Base-by-base conservation (phyloP, 352 stramenopile genomes). In the Phytophthora ramorum region DNA sequence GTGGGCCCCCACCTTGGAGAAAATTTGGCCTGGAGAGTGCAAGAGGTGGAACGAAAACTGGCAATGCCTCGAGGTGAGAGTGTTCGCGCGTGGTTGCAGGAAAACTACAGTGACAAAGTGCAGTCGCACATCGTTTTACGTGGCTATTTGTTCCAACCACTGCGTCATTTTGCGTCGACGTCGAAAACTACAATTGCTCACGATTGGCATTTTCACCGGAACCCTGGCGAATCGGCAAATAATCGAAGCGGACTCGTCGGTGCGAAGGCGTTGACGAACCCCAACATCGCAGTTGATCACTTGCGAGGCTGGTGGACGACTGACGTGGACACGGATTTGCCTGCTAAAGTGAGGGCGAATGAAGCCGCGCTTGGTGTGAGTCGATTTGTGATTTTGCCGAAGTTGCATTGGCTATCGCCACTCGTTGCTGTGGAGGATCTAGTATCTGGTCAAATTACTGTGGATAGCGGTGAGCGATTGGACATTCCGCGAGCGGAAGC, bases 291-390 rank as follows among this genome's bases (percentile, higher is more conserved):
- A 13, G 20, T 20, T 1, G 61, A 79, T 35, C 82, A 91, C 35
- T 71, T 89, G n/a, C 68, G 78, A 14, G 81, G 84, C 8, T 92
- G 84, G 84, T 92, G 84, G 84, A 90, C 80, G 9, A 64, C 73
- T 7, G 73, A 89, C 44, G 53, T 84, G 9, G 73, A 83, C 38
- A 47, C 34, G 4, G 76, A 92, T 26, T 66, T 90, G 43, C 58
- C 56, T 4, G 45, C 43, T 3, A 79, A 77, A 57, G 64, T 86
- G 14, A 50, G 53, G 24, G 68, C 80, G 7, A 87, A 84, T 45
- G 57, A 16, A 1, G 17, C 38, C 12, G 7, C 7, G 0, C 17
- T 80, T 16, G 76, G 78, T 7, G 67, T 80, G 26, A 86, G 76
- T 47, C 69, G 71, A 35, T 92, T 91, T 57, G 69, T 81, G 14